Base-by-base conservation (phyloP, 2,329 filamentous ascomycete genomes). In the Diaporthe batatas region DNA sequence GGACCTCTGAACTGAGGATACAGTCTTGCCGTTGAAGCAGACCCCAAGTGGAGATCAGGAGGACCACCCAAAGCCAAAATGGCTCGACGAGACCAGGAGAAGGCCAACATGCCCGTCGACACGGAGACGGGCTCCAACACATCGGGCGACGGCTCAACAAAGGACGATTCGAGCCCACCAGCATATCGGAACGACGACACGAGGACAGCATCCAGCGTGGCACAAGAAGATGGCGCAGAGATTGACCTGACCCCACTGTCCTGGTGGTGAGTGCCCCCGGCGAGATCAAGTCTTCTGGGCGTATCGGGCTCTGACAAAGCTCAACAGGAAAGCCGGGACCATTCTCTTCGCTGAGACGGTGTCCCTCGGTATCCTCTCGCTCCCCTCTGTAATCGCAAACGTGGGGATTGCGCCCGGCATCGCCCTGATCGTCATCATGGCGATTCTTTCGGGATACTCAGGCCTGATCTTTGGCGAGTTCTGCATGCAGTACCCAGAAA, bases 351-450 rank as follows among this genome's bases (percentile, higher is more conserved):
- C 84, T 18, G 84, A 85, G 71, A 85, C 84, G 1, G 83, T 85
- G 71, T 85, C 83, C 0, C 82, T 86, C n/a, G 84, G 84, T 0
- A 85, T 86, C 79, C 92, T 94, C 83, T 94, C 91, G 0, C 93
- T 94, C 74, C 93, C 93, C 0, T 93, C 91, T 79, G 93, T 92
- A 0, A 91, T 94, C 79, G 91, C 92, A 3, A 84, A 91, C 16
- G 85, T 94, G 55, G 92, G 93, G 5, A 86, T 94, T 18, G 91
- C 92, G 1, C 92, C 92, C 0, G 93, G 92, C n/a, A 83, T 95
- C 70, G 88, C 94, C 74, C 79, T 94, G 79, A 94, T 93, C 55
- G 86, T 94, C 74, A 87, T 92, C 34, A 88, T 84, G 68, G 84
- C 92, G 58, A 87, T 91, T 21, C 83, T 94, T 3, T 94, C 94